Conservation (phyloP, 148 eudicot species). For the Vaccinium macrocarpon region DNA sequence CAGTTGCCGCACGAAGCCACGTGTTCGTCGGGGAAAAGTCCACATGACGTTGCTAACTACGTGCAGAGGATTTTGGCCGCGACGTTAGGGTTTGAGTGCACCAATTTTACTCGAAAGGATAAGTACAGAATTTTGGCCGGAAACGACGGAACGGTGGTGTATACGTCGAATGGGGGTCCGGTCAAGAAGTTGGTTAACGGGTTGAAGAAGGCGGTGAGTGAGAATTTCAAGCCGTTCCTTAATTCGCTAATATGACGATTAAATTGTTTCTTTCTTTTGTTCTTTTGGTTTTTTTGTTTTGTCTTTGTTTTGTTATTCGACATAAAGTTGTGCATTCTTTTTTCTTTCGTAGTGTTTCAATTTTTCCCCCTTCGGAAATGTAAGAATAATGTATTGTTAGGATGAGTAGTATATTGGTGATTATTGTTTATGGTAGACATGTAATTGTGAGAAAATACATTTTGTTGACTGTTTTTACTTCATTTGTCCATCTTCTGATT, state of each 20-base stretch:
- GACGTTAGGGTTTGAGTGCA: slow-evolving; percentile 86
- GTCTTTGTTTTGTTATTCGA: neutral
- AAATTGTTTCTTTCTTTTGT: neutral
- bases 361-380: neutral
- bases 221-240: slow-evolving; percentile 43
- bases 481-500: neutral
- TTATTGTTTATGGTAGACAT: neutral
- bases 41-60: slow-evolving; percentile 85
- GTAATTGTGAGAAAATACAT: neutral
- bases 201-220: slow-evolving; percentile 35
- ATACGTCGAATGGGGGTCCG: slow-evolving; percentile 21
- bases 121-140: slow-evolving; percentile 87
- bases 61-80: slow-evolving; percentile 89
- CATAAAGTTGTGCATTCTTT: neutral
- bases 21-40: slow-evolving; percentile 82
- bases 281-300: neutral
- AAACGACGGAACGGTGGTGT: slow-evolving; percentile 67
- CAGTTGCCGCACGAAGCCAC: slow-evolving; percentile 81
- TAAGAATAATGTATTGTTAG: neutral
- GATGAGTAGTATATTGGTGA: neutral
- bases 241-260: slow-evolving; percentile 20
- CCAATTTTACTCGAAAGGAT: slow-evolving; percentile 74
- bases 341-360: neutral
- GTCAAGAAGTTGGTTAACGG: slow-evolving; percentile 29
- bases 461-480: neutral